These are phyloP conservation scores for Globisporangium heterothallicum DNA, from an alignment of 352 stramenopile genomes.

Conservation along the genomic window DNA sequence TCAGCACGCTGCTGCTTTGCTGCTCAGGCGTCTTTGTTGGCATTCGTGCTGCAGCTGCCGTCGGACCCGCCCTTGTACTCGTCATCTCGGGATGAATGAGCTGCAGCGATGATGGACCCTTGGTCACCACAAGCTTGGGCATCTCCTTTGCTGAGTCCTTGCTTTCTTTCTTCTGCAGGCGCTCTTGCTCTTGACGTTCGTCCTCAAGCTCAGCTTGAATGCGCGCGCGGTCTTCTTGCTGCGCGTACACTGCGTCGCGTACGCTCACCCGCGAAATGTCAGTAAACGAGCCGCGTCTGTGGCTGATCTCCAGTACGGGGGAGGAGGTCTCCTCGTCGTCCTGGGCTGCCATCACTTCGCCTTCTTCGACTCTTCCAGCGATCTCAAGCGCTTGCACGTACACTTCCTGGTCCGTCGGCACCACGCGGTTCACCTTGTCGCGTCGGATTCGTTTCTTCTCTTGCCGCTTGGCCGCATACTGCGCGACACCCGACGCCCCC, in stretches of 20 bases:
- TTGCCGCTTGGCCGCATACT: conserved; percentile 36
- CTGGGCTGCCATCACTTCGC: background rate
- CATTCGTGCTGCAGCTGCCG: background rate
- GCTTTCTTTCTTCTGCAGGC: background rate
- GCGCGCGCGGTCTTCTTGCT: conserved; percentile 9
- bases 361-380: conserved; percentile 12
- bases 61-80: background rate
- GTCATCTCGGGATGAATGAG: conserved; percentile 14
- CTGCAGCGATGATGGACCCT: conserved; percentile 30
- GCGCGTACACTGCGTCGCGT: conserved; percentile 16
- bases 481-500: conserved; percentile 37
- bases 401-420: conserved; percentile 22
- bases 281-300: conserved; percentile 24
- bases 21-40: conserved; percentile 12
- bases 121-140: conserved; percentile 40
- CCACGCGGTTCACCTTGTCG: conserved; percentile 21
- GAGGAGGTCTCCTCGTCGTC: background rate
- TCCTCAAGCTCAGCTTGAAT: conserved; percentile 20
- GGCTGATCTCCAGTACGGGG: background rate
- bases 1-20: conserved; percentile 23
- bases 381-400: conserved; percentile 15
- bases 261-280: conserved; percentile 22
- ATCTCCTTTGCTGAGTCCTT: conserved; percentile 12
- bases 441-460: conserved; percentile 11
- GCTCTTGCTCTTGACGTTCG: conserved; percentile 1